Conservation (phyloP, 192 early-diverging fungal species). For the Rhizophagus clarus region DNA sequence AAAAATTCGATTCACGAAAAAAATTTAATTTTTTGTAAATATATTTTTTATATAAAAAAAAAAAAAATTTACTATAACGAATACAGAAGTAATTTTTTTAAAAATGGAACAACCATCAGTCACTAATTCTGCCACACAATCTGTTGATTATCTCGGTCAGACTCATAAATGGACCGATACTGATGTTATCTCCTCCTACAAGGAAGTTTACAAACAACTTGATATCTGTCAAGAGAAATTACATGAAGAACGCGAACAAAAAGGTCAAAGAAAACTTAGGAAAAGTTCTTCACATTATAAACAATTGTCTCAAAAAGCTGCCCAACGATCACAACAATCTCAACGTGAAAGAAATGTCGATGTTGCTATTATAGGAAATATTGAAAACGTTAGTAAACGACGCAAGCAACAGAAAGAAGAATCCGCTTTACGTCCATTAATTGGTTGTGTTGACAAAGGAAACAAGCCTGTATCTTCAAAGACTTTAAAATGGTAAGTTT, state of each 20-base stretch:
- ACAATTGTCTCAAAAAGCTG: neutral
- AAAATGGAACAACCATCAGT: constrained; percentile 32
- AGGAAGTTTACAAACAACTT: constrained; percentile 13
- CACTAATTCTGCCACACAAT: neutral
- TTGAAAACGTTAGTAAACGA: too few species aligned
- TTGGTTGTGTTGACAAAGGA: neutral
- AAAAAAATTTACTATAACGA: too few species aligned
- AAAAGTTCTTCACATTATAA: neutral
- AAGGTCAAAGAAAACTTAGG: neutral
- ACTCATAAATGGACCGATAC: constrained; percentile 15
- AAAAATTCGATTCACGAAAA: neutral
- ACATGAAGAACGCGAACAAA: neutral
- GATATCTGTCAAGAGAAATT: neutral
- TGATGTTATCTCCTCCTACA: constrained; percentile 22
- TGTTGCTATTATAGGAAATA: too few species aligned
- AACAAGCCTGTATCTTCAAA: neutral
- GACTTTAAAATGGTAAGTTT: constrained; percentile 30
- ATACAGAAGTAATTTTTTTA: neutral
- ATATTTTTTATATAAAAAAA: too few species aligned
- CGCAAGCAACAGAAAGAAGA: neutral
- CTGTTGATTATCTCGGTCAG: constrained; percentile 27
- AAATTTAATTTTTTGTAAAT: too few species aligned
- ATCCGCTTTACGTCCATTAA: neutral
- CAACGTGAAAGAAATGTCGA: too few species aligned
- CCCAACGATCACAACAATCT: neutral